Evolutionary conservation across 2,329 filamentous ascomycete genomes (phyloP), one percentile per base, ranked within the genome.

Genomic region (Calonectria multiphialidica): DNA sequence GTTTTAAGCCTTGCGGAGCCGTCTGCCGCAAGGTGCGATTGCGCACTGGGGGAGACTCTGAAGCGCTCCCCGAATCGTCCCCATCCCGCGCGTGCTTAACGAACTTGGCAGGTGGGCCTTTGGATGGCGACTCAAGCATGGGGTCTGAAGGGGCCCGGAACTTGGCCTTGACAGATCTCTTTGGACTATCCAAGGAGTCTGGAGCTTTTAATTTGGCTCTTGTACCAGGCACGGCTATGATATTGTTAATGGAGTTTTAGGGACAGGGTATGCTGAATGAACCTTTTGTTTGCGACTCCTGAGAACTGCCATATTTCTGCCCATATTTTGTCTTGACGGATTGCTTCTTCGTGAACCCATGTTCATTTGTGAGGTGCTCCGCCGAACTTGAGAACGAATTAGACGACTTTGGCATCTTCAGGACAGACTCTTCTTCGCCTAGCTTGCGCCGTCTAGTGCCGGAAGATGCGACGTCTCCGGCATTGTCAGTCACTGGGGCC

Each of bases 271-370:
- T 8, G n/a, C 37, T 21, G 18, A 21, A 33, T 18, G 6, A 49
- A 79, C 78, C 75, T 77, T 72, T 75, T 23, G 68, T n/a, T 49
- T 74, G 71, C 16, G 77, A 76, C 47, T 75, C 72, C 55, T 80
- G 80, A 3, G 77, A 81, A 25, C 71, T 74, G 21, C 66, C 49
- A 10, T 37, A 55, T 18, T 70, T 80, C n/a, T 70, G 25, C 7
- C 53, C 73, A 68, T 83, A 84, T 7, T 74, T 84, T 2, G 25
- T 0, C 45, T 75, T 82, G 49, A 72, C 44, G 1, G 44, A 70
- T 23, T 45, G 70, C 9, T 42, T 63, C 47, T 71, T 80, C 13
- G 65, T 66, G 18, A 83, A 83, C 3, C 79, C 81, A 5, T 37
- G 61, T n/a, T 76, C 33, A 33, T 78, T 50, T n/a, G 16, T 71